Base-by-base conservation (phyloP, 192 early-diverging fungal genomes). In the Entomortierella beljakovae region DNA sequence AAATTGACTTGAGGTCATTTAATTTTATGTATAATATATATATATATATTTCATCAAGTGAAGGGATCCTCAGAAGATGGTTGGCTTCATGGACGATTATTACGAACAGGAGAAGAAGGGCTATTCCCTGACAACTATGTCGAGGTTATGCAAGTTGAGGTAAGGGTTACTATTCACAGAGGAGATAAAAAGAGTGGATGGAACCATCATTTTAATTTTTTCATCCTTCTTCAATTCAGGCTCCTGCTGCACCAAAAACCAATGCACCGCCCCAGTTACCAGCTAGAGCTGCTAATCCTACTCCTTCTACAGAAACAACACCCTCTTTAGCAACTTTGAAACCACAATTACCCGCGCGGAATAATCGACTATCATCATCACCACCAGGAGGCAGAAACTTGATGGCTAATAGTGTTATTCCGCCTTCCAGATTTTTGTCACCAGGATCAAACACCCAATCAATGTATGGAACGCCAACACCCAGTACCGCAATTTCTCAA, bases 81-180 rank as follows among this genome's bases (percentile, higher is more conserved):
- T 33, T 91, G 90, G 90, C 80, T 82, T 28, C 64, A 77, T 50
- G 90, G 90, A 20, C 71, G 70, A 28, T 28, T 91, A n/a, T 67
- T 88, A 46, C 61, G 76, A 1, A 81, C 83, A 18, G 63, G 64
- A 0, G 57, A 67, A 23, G 62, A 76, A 26, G 90, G 90, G 1
- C 64, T 91, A 20, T 91, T 91, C 64, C 90, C 90, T 34, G 82
- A 80, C 42, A 91, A 91, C 67, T 90, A 91, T 62, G 88, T 86
- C 3, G 80, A 86, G 35, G 26, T 80, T 11, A 58, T 87, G 29
- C 42, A 70, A 15, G 49, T 35, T 13, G 57, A 69, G 62, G 75
- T 70, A 69, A 55, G 15, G 15, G 15, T 11, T 20, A 20, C 43
- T 46, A 20, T 40, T 40, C 13, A 20, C 43, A 10, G 2, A 53